Percentiles rank a stretch among this genome's conserved stretches.
Evolutionary conservation across 2,329 filamentous ascomycete species (phyloP).

Genomic region (Phyllosticta citrichinensis): DNA sequence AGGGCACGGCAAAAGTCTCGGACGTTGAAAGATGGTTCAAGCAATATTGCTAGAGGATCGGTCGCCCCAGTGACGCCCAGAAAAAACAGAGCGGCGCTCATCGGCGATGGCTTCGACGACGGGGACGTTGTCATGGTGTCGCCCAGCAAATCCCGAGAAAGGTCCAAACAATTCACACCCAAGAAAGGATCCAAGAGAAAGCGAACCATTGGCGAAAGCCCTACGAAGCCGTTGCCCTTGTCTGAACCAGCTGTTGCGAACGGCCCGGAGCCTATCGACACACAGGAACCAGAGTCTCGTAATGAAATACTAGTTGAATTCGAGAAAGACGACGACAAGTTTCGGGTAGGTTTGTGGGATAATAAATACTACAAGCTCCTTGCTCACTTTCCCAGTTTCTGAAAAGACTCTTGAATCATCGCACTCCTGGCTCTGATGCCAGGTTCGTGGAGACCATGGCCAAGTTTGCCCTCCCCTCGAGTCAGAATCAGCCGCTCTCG

Average conservation of each 20-base stretch:
- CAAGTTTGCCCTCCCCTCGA: slow-evolving; percentile 54
- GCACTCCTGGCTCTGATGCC: slow-evolving; percentile 43
- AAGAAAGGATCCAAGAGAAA: slow-evolving; percentile 60
- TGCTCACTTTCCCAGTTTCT: slow-evolving; percentile 30
- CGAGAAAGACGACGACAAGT: slow-evolving; percentile 28
- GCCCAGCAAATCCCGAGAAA: slow-evolving; percentile 40
- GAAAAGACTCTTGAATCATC: slow-evolving; percentile 55
- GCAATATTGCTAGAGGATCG: slow-evolving; percentile 2
- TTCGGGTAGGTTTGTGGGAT: slow-evolving; percentile 14
- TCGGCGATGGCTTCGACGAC: slow-evolving; percentile 71
- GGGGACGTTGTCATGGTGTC: slow-evolving; percentile 47
- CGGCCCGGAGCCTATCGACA: background rate
- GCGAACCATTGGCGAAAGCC: slow-evolving; percentile 50
- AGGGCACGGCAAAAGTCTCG: slow-evolving; percentile 31
- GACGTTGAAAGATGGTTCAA: slow-evolving; percentile 16
- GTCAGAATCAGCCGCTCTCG: slow-evolving; percentile 51
- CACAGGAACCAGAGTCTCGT: background rate
- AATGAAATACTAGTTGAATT: slow-evolving; percentile 25
- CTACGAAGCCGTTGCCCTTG: slow-evolving; percentile 49
- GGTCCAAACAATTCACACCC: slow-evolving; percentile 47
- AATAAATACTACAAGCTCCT: background rate
- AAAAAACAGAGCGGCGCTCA: slow-evolving; percentile 48
- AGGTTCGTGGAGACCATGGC: slow-evolving; percentile 60
- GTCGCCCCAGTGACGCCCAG: slow-evolving; percentile 47
- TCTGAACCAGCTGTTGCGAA: slow-evolving; percentile 18